Conservation (phyloP, 2,329 filamentous ascomycete species). For the Dryadomyces quercivorus region DNA sequence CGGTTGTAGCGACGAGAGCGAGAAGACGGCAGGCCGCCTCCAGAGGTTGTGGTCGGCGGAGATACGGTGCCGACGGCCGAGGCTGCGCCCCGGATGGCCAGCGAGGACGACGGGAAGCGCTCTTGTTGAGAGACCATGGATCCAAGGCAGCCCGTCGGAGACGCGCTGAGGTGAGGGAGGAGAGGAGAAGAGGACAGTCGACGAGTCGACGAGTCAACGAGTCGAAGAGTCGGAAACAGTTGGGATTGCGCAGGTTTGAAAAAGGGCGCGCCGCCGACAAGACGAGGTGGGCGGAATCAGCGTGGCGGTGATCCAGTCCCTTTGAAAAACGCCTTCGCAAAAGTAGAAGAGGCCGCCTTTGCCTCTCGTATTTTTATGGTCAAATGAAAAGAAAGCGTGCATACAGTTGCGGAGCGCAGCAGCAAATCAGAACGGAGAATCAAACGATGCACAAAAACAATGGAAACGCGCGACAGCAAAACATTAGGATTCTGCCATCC, state of each 20-base stretch:
- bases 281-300: too few relatives aligned
- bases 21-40: conserved; percentile 3
- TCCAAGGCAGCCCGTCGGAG: background rate
- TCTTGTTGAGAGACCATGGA: conserved; percentile 23
- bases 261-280: too few relatives aligned
- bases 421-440: background rate
- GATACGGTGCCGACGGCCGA: conserved; percentile 8
- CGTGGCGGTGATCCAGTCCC: too few relatives aligned
- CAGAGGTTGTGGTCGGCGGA: conserved; percentile 4
- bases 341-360: background rate
- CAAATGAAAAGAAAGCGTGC: background rate
- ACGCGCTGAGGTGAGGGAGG: background rate
- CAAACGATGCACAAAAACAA: background rate
- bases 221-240: too few relatives aligned
- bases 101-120: conserved; percentile 18
- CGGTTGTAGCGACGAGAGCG: conserved; percentile 49
- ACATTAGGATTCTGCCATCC: background rate
- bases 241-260: too few relatives aligned
- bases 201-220: too few relatives aligned
- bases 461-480: background rate
- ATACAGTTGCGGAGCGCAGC: background rate
- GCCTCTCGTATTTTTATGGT: conserved; percentile 1
- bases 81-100: conserved; percentile 20
- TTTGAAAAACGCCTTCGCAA: background rate
- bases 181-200: background rate